phyloP scores from a whole-genome alignment of 2,329 filamentous ascomycete species.

The Penicillium fuscoglaucum region DNA sequence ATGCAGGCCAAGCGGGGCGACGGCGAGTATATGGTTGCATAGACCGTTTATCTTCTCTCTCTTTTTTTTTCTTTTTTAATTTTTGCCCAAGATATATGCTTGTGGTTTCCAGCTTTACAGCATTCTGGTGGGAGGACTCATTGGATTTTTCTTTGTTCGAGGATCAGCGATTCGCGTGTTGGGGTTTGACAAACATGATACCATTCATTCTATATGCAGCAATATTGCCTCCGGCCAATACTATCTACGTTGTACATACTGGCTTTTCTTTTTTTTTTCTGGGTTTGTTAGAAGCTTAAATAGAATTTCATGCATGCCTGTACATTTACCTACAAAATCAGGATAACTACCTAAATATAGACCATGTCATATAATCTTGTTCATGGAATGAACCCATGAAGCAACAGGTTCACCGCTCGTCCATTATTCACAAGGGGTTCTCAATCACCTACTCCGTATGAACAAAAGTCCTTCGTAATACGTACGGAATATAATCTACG shows the following conservation, averaged over 20 bases:
- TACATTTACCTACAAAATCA: background rate
- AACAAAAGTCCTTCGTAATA: background rate
- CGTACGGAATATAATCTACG: background rate
- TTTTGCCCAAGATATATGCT: background rate
- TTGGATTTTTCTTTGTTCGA: conserved; percentile 1
- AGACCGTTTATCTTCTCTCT: background rate
- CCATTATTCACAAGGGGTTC: background rate
- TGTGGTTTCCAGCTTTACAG: conserved; percentile 6
- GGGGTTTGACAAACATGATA: conserved; percentile 21
- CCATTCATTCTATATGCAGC: conserved; percentile 14
- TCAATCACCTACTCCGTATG: background rate
- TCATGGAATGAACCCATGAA: background rate
- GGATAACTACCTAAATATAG: background rate
- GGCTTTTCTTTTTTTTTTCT: background rate
- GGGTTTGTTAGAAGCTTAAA: background rate
- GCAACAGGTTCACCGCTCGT: background rate
- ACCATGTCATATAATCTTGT: background rate
- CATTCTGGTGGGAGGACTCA: conserved; percentile 1
- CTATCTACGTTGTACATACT: background rate
- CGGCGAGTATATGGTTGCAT: conserved; percentile 44
- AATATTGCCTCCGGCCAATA: background rate
- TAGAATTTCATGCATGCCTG: background rate
- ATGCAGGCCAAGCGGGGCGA: conserved; percentile 41
- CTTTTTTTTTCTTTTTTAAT: background rate
- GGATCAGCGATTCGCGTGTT: conserved; percentile 11